Base-by-base conservation (phyloP, 805 yeast species). In the Wickerhamomyces mucosus region DNA sequence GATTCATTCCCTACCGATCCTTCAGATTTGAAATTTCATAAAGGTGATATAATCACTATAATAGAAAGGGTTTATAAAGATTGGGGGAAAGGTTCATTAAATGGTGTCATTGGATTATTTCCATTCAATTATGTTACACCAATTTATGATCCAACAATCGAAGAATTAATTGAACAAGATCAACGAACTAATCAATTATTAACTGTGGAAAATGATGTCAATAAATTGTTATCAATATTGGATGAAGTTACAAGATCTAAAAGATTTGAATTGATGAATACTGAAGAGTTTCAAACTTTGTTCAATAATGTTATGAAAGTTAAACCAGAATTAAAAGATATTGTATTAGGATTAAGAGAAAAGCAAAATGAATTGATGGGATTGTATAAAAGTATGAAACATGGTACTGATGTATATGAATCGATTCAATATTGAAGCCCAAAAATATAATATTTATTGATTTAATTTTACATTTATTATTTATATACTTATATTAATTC, bases 71-170 rank as follows among this genome's bases (percentile, higher is more conserved):
- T 82, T 6, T 88, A 86, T 53, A 68, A 83, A 39, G 97, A 89
- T 50, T 89, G 98, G 98, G 83, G 96, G 79, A 69, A 84, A 42
- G 98, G 98, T 12, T 72, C 89, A 6, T 58, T 89, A 31, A 67
- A 71, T 33, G 96, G 96, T 1, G 69, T 67, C 33, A 65, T 75
- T 31, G 98, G 98, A 14, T 78, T 92, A 11, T 86, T 89, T 56
- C 98, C 98, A 0, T 68, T 83, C 36, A 89, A 89, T 52, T 89
- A 92, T 50, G 97, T 92, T 2, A 70, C 83, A 1, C 86, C 86
- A 3, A 59, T 86, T 5, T 70, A 76, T 1, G 79, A 75, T 28
- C 77, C 79, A 21, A 64, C 83, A 0, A 65, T 71, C 3, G 67
- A 68, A 29, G 88, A 86, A 40, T 38, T 78, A 5, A 56, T 58